These are phyloP conservation scores for Cyclotella kingstonii DNA, from an alignment of 108 stramenopile species.

Conservation along the genomic window DNA sequence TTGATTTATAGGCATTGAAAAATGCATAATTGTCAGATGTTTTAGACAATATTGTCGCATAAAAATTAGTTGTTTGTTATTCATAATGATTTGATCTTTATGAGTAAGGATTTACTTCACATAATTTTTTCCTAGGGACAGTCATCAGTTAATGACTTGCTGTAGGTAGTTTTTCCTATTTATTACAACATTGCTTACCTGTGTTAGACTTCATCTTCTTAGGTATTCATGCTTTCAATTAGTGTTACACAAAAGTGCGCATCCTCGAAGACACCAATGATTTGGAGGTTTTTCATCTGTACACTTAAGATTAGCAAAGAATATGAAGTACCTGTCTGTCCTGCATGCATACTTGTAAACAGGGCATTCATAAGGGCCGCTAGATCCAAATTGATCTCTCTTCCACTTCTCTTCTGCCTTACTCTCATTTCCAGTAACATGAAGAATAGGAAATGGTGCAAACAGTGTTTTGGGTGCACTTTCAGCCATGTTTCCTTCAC, in stretches of 20 bases:
- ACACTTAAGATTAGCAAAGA: constrained; percentile 68
- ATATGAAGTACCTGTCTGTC: constrained; percentile 81
- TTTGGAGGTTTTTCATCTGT: constrained; percentile 54
- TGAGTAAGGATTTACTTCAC: too few relatives aligned
- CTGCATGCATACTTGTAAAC: constrained; percentile 85
- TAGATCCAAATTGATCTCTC: constrained; percentile 57
- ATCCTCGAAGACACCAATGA: constrained; percentile 82
- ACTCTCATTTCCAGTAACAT: constrained; percentile 66
- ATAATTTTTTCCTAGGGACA: too few relatives aligned
- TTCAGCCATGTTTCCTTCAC: constrained; percentile 67
- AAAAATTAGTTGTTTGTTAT: too few relatives aligned
- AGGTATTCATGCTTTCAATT: constrained; percentile 1
- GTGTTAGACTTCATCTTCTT: neutral
- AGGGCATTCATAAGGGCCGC: constrained; percentile 78
- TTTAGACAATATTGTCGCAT: too few relatives aligned
- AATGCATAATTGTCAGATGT: too few relatives aligned
- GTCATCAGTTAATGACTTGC: too few relatives aligned
- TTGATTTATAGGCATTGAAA: too few relatives aligned
- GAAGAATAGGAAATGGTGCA: constrained; percentile 69
- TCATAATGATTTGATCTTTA: too few relatives aligned
- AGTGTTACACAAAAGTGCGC: constrained; percentile 69
- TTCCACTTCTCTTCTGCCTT: constrained; percentile 48
- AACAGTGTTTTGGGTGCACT: constrained; percentile 78
- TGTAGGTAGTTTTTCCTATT: neutral
- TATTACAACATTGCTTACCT: too few relatives aligned